A percentile compares a stretch with the other conserved stretches of the same genome.
Conservation (phyloP, 1,284 basidiomycete species). For the Cryptococcus deneoformans region DNA sequence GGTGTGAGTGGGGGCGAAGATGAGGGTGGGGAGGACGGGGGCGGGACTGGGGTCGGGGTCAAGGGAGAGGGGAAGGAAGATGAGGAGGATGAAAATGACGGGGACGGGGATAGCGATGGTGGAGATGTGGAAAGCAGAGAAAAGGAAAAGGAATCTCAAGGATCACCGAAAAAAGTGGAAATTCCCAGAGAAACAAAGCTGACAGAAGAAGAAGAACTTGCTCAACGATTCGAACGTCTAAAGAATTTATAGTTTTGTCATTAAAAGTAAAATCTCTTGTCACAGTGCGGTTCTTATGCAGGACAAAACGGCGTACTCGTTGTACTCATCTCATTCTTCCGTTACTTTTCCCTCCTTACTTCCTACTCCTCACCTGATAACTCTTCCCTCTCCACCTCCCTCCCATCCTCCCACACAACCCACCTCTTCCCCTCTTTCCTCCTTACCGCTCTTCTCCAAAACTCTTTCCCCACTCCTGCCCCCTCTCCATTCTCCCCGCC, state of each 20-base stretch:
- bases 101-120: too few species aligned
- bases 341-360: slow-evolving; percentile 1
- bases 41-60: not conserved
- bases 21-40: slow-evolving; percentile 5
- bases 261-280: too few species aligned
- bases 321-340: not conserved
- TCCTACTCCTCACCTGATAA: slow-evolving; percentile 8
- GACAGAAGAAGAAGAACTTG: slow-evolving; percentile 41
- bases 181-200: slow-evolving; percentile 14
- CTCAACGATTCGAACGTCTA: slow-evolving; percentile 39
- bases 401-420: slow-evolving; percentile 38
- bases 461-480: slow-evolving; percentile 21
- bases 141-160: not conserved
- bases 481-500: slow-evolving; percentile 40
- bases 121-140: not conserved
- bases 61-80: slow-evolving; percentile 2
- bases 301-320: too few species aligned
- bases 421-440: slow-evolving; percentile 23
- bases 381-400: slow-evolving; percentile 20
- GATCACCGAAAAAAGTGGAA: not conserved
- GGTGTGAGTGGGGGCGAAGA: slow-evolving; percentile 1
- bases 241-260: slow-evolving; percentile 25
- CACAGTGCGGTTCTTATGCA: too few species aligned
- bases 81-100: not conserved
- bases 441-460: slow-evolving; percentile 39